Evolutionary conservation across 1,284 basidiomycete genomes (phyloP).

Genomic region (Stereum hirsutum): DNA sequence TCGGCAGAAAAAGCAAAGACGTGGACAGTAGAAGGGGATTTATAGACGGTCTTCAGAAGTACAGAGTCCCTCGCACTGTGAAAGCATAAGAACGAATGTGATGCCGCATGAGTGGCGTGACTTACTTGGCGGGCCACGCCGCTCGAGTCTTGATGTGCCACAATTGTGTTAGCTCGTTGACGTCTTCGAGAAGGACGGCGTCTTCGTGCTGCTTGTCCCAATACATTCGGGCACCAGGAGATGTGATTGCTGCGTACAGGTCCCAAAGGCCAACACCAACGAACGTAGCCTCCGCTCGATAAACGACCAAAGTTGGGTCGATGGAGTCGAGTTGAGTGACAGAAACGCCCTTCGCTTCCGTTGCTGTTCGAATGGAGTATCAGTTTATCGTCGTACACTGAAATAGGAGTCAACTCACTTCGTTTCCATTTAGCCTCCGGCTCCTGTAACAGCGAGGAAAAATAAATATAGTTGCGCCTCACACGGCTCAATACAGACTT

Average conservation of each 20-base stretch:
- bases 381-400: not conserved
- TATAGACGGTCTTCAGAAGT: slow-evolving; percentile 92
- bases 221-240: slow-evolving; percentile 70
- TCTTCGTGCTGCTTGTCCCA: slow-evolving; percentile 95
- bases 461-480: slow-evolving; percentile 94
- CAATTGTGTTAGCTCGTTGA: slow-evolving; percentile 85
- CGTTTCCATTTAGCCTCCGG: slow-evolving; percentile 97
- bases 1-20: slow-evolving; percentile 95
- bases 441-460: slow-evolving; percentile 94
- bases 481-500: slow-evolving; percentile 80
- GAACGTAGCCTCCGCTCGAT: slow-evolving; percentile 94
- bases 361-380: slow-evolving; percentile 33
- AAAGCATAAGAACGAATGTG: slow-evolving; percentile 5
- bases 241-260: slow-evolving; percentile 81
- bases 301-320: slow-evolving; percentile 94
- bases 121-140: slow-evolving; percentile 87
- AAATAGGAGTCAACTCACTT: slow-evolving; percentile 35
- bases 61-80: slow-evolving; percentile 83
- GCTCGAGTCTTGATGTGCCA: slow-evolving; percentile 89
- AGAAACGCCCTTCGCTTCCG: slow-evolving; percentile 83
- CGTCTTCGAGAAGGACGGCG: slow-evolving; percentile 78
- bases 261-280: slow-evolving; percentile 97
- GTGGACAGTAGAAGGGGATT: slow-evolving; percentile 92
- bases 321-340: slow-evolving; percentile 96
- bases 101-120: slow-evolving; percentile 13